phyloP scores from a whole-genome alignment of 139 green algal species.

The Chloropicon primus region DNA sequence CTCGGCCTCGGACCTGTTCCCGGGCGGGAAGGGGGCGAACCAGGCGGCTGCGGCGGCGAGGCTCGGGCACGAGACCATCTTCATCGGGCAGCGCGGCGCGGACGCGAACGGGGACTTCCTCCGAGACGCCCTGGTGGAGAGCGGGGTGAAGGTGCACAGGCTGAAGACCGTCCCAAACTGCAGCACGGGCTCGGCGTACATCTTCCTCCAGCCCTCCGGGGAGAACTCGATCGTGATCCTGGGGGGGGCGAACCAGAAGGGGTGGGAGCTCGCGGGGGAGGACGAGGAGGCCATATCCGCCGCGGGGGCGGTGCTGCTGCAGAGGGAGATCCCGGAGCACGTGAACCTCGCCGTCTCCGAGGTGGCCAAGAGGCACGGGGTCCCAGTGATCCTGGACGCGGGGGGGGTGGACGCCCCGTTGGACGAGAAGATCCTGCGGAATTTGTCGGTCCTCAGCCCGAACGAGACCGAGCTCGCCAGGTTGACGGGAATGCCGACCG shows the following conservation, averaged over 20 bases:
- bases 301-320: constrained; percentile 61
- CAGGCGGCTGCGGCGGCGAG: constrained; percentile 68
- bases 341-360: constrained; percentile 41
- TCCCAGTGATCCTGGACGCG: constrained; percentile 38
- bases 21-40: constrained; percentile 79
- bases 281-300: constrained; percentile 9
- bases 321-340: constrained; percentile 66
- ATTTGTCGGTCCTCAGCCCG: constrained; percentile 53
- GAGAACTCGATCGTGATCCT: constrained; percentile 85
- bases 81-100: constrained; percentile 57
- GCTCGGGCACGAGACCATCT: constrained; percentile 53
- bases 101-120: constrained; percentile 59
- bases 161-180: constrained; percentile 33
- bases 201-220: constrained; percentile 58
- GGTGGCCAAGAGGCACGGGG: constrained; percentile 25
- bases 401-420: constrained; percentile 59
- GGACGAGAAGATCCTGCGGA: constrained; percentile 32
- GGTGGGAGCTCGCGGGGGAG: neutral
- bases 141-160: constrained; percentile 36
- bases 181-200: constrained; percentile 57
- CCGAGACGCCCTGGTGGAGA: constrained; percentile 21
- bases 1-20: constrained; percentile 35
- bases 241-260: constrained; percentile 57
- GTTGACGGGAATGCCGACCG: constrained; percentile 44
- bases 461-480: constrained; percentile 76